Evolutionary conservation across 2,329 filamentous ascomycete species (phyloP).

Genomic region (Aspergillus piperis): DNA sequence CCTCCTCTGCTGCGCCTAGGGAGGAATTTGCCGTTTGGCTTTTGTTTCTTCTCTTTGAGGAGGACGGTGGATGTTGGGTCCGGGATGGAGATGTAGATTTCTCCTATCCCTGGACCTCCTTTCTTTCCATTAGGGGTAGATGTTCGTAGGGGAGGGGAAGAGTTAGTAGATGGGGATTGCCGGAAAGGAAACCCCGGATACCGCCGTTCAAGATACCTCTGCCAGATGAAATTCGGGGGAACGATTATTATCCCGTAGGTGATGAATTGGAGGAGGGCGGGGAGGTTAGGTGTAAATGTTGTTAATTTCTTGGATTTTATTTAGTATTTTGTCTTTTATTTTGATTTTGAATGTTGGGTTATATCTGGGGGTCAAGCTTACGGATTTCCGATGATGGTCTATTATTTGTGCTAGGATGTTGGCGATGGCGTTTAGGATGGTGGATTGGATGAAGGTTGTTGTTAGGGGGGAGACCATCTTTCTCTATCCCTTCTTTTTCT

Average conservation of each 20-base stretch:
- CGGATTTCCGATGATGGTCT: slow-evolving; percentile 37
- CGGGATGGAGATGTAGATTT: background rate
- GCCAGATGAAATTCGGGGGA: slow-evolving; percentile 86
- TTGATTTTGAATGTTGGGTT: too few relatives aligned
- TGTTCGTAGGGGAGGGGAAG: too few relatives aligned
- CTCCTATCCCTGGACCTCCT: background rate
- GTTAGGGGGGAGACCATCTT: slow-evolving; percentile 29
- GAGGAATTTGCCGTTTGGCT: too few relatives aligned
- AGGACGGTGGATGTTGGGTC: background rate
- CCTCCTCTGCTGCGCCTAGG: slow-evolving; percentile 33
- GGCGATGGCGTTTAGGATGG: slow-evolving; percentile 40
- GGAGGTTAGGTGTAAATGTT: slow-evolving; percentile 61
- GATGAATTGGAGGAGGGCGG: slow-evolving; percentile 74
- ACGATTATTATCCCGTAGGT: slow-evolving; percentile 71
- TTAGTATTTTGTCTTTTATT: background rate
- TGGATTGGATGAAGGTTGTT: slow-evolving; percentile 40
- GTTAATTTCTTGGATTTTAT: background rate
- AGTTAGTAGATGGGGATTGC: background rate
- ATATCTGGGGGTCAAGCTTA: slow-evolving; percentile 20
- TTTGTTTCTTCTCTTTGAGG: slow-evolving; percentile 14
- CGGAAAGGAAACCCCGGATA: slow-evolving; percentile 65
- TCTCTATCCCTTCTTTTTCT: background rate
- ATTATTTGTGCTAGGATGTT: slow-evolving; percentile 43
- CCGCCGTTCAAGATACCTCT: slow-evolving; percentile 71
- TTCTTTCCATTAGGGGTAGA: background rate